A percentile compares a stretch with the other conserved stretches of the same genome.
phyloP scores from a whole-genome alignment of 2,329 filamentous ascomycete genomes.

The Colletotrichum eremochloae region DNA sequence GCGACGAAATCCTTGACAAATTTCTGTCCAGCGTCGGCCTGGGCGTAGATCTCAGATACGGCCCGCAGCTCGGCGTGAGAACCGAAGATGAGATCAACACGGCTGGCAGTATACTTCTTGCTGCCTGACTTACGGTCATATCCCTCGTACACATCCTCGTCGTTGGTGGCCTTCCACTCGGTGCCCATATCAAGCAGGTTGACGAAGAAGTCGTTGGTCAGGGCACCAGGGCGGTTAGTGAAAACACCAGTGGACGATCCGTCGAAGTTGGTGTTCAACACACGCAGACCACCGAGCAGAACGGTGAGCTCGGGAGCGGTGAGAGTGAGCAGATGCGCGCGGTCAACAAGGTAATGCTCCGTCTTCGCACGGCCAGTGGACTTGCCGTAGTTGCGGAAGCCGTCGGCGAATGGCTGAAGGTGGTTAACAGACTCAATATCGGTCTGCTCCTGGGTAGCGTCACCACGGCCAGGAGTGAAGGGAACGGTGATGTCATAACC shows the following conservation, averaged over 20 bases:
- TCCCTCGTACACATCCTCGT: slow-evolving; percentile 72
- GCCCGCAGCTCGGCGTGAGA: slow-evolving; percentile 81
- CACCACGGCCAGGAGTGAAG: slow-evolving; percentile 79
- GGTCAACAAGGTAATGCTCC: slow-evolving; percentile 80
- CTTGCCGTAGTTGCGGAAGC: slow-evolving; percentile 84
- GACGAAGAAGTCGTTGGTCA: slow-evolving; percentile 87
- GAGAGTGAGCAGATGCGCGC: slow-evolving; percentile 77
- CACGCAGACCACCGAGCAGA: slow-evolving; percentile 79
- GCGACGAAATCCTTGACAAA: slow-evolving; percentile 79
- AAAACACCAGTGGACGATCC: slow-evolving; percentile 76
- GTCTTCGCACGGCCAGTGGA: slow-evolving; percentile 70
- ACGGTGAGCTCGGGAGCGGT: slow-evolving; percentile 79
- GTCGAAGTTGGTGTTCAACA: slow-evolving; percentile 78
- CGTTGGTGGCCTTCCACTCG: slow-evolving; percentile 70
- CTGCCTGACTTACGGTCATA: slow-evolving; percentile 73
- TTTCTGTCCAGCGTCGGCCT: slow-evolving; percentile 69
- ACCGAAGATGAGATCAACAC: slow-evolving; percentile 78
- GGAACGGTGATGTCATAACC: slow-evolving; percentile 69
- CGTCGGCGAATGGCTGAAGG: slow-evolving; percentile 78
- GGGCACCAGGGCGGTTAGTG: slow-evolving; percentile 74
- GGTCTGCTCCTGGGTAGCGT: slow-evolving; percentile 79
- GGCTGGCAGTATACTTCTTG: slow-evolving; percentile 78
- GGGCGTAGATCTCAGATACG: slow-evolving; percentile 77
- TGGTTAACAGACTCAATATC: slow-evolving; percentile 74
- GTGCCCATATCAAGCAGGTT: slow-evolving; percentile 79